Evolutionary conservation across 768 basidiomycete genomes (phyloP).

Genomic region (Cyathus striatus): DNA sequence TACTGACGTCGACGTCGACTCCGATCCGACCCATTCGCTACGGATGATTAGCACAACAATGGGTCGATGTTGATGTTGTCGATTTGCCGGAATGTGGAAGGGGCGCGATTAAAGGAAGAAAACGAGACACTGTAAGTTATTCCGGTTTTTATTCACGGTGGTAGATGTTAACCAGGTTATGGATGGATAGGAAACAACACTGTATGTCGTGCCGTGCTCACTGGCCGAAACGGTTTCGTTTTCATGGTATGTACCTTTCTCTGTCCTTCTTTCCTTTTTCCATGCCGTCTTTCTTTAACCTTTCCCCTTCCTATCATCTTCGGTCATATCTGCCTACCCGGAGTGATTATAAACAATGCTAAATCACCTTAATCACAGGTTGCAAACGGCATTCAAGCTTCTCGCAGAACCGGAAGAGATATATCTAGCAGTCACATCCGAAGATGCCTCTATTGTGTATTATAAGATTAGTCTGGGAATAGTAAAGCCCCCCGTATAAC

Average conservation of each 20-base stretch:
- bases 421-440: conserved; percentile 66
- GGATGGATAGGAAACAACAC: conserved; percentile 30
- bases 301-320: too few species aligned
- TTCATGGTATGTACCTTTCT: conserved; percentile 43
- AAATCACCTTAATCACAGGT: conserved; percentile 28
- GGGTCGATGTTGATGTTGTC: conserved; percentile 58
- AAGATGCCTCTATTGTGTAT: conserved; percentile 81
- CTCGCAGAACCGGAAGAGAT: conserved; percentile 44
- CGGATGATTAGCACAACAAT: conserved; percentile 74
- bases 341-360: not conserved
- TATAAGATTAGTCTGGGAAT: conserved; percentile 78
- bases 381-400: conserved; percentile 49
- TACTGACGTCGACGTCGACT: too few species aligned
- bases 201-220: conserved; percentile 61
- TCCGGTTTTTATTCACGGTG: not conserved
- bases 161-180: conserved; percentile 3
- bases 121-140: conserved; percentile 43
- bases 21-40: too few species aligned
- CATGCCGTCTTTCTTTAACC: too few species aligned
- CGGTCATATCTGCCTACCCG: not conserved
- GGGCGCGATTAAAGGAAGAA: conserved; percentile 54
- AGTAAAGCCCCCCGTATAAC: conserved; percentile 61
- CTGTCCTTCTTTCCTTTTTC: too few species aligned
- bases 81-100: conserved; percentile 53
- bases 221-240: conserved; percentile 64